Evolutionary conservation across 2,329 filamentous ascomycete genomes (phyloP), one percentile per base, ranked within the genome.

Genomic region (Onygenales sp.): DNA sequence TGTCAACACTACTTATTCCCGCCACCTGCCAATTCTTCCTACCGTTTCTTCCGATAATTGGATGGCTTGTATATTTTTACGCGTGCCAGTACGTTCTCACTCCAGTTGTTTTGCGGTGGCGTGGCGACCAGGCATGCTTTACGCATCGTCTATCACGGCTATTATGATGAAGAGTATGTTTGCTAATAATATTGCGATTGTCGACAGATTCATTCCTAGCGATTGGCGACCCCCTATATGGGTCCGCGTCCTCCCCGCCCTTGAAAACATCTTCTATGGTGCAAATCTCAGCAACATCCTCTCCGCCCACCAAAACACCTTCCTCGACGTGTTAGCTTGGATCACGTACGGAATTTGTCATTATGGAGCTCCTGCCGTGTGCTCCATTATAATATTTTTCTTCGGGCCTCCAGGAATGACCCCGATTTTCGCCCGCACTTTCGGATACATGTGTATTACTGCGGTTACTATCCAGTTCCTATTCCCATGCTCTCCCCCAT

Each of bases 261-360:
- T 97, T 58, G 92, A 97, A 73, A 96, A 97, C 70, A 93, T 97
- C 57, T 79, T 97, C 36, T 97, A 96, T 67, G 92, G 92, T 62
- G 90, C 91, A 58, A 96, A 96, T 72, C 79, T 96, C 54, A 95
- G 89, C 74, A 96, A 95, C 70, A 94, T 96, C 64, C 81, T 97
- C 52, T 95, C 91, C 11, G 88, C 88, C 45, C 88, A 95, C 73
- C 88, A 92, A 63, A 85, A 87, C 70, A 81, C 86, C 6, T 77
- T 88, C 48, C 82, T 96, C 53, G 91, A 96, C 66, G 77, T 97
- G 52, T 75, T 96, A 52, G 92, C 92, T 13, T 96, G 91, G 91
- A 73, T 97, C 21, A 91, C 92, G 2, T 97, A 97, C 65, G 92
- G 92, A 53, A 77, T 96, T 54, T 85, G 88, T 55, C 92, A 97